These are phyloP conservation scores for Euphorbia schlechtendalii DNA, from an alignment of 441 rosid genomes.

Conservation along the genomic window DNA sequence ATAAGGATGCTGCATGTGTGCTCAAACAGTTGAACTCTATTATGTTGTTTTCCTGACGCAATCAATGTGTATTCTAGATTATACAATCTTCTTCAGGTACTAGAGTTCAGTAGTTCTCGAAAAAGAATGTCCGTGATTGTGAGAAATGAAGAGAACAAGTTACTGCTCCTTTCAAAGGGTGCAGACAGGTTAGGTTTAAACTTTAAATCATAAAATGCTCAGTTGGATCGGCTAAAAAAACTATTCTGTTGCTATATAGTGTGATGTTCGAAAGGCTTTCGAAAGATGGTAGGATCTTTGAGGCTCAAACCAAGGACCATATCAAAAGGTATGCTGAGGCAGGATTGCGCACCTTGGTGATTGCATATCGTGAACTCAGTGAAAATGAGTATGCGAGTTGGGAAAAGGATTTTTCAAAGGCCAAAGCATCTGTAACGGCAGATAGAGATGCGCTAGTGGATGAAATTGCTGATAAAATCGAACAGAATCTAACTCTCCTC, in stretches of 20 bases:
- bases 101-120: slow-evolving; percentile 85
- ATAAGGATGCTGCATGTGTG: not conserved
- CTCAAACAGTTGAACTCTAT: not conserved
- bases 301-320: slow-evolving; percentile 56
- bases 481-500: slow-evolving; percentile 64
- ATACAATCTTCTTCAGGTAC: slow-evolving; percentile 59
- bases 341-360: slow-evolving; percentile 74
- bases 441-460: slow-evolving; percentile 54
- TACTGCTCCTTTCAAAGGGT: slow-evolving; percentile 75
- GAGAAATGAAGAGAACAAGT: slow-evolving; percentile 42
- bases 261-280: slow-evolving; percentile 83
- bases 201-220: no score
- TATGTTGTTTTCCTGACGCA: slow-evolving; percentile 6
- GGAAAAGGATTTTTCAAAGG: slow-evolving; percentile 52
- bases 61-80: slow-evolving; percentile 29
- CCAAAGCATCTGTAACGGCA: slow-evolving; percentile 54
- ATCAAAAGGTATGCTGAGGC: slow-evolving; percentile 64
- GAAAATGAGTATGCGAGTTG: slow-evolving; percentile 48
- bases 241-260: slow-evolving; percentile 32
- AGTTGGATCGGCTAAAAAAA: no score
- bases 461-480: slow-evolving; percentile 58
- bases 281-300: slow-evolving; percentile 36
- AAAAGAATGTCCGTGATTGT: slow-evolving; percentile 91
- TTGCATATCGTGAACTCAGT: slow-evolving; percentile 64
- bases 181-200: slow-evolving; percentile 77